Evolutionary conservation across 495 filamentous ascomycete species (phyloP).

Genomic region (Patellaria atrata): DNA sequence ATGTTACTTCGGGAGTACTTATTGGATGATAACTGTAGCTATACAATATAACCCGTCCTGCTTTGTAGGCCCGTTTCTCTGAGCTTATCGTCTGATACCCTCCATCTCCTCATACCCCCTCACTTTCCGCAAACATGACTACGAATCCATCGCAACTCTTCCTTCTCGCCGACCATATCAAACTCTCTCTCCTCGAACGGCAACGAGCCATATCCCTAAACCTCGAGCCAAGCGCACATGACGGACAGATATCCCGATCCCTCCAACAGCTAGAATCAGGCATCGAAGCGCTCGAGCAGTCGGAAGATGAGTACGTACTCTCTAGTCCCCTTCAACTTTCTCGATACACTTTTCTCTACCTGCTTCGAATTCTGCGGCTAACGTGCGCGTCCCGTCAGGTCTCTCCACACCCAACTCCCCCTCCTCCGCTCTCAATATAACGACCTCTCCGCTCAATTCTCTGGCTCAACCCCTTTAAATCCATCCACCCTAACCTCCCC

Average conservation of each 20-base stretch:
- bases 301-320: slow-evolving; percentile 40
- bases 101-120: slow-evolving; percentile 3
- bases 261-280: slow-evolving; percentile 76
- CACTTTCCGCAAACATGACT: slow-evolving; percentile 33
- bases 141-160: slow-evolving; percentile 42
- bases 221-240: slow-evolving; percentile 69
- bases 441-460: slow-evolving; percentile 45
- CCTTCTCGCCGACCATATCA: slow-evolving; percentile 65
- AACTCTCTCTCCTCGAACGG: slow-evolving; percentile 68
- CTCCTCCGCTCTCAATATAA: slow-evolving; percentile 37
- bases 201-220: slow-evolving; percentile 73
- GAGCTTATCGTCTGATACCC: not conserved
- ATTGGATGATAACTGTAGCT: not conserved
- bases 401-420: slow-evolving; percentile 19
- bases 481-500: slow-evolving; percentile 40
- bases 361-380: too few relatives aligned
- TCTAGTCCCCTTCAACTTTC: not conserved
- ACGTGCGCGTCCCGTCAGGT: slow-evolving; percentile 8
- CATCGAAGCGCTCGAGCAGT: slow-evolving; percentile 59
- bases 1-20: too few relatives aligned
- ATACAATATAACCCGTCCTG: not conserved
- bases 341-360: not conserved
- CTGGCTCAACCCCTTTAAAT: slow-evolving; percentile 27
- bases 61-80: not conserved
- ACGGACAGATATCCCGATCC: slow-evolving; percentile 78